Evolutionary conservation across 352 stramenopile genomes (phyloP).

Genomic region (Phytophthora idaei): DNA sequence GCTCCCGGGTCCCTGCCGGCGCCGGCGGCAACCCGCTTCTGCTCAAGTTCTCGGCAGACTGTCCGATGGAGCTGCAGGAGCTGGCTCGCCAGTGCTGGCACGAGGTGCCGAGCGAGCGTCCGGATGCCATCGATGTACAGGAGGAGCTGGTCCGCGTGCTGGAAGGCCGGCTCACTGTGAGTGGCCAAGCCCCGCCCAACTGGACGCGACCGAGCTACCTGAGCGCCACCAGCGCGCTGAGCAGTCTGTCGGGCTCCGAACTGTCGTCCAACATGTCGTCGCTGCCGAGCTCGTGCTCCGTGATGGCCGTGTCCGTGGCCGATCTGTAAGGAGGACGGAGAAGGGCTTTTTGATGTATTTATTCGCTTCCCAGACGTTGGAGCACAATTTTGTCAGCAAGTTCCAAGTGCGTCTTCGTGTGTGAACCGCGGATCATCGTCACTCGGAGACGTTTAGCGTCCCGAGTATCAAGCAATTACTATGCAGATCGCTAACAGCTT

Average conservation of each 20-base stretch:
- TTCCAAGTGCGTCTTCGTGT: conserved; percentile 32
- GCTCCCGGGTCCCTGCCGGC: conserved; percentile 18
- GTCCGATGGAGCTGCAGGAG: conserved; percentile 57
- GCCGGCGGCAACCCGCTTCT: conserved; percentile 49
- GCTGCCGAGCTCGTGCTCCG: conserved; percentile 46
- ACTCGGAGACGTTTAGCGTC: conserved; percentile 17
- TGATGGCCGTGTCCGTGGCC: conserved; percentile 39
- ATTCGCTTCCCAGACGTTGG: conserved; percentile 31
- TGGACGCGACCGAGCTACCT: conserved; percentile 64
- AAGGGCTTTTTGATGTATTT: conserved; percentile 33
- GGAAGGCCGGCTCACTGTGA: conserved; percentile 65
- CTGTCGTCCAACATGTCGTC: conserved; percentile 44
- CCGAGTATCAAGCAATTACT: conserved; percentile 25
- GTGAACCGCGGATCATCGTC: conserved; percentile 32
- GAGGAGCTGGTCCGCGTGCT: conserved; percentile 75
- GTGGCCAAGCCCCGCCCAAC: conserved; percentile 44
- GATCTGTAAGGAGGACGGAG: conserved; percentile 30
- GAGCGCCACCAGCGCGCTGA: conserved; percentile 39
- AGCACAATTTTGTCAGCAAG: conserved; percentile 41
- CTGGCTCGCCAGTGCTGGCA: conserved; percentile 69
- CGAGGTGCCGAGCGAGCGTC: conserved; percentile 46
- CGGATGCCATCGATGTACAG: conserved; percentile 74
- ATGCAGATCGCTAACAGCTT: conserved; percentile 9
- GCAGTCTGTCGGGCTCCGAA: conserved; percentile 55
- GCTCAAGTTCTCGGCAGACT: conserved; percentile 70